Evolutionary conservation across 257 asterid species (phyloP).

Genomic region (Fraxinus americana): DNA sequence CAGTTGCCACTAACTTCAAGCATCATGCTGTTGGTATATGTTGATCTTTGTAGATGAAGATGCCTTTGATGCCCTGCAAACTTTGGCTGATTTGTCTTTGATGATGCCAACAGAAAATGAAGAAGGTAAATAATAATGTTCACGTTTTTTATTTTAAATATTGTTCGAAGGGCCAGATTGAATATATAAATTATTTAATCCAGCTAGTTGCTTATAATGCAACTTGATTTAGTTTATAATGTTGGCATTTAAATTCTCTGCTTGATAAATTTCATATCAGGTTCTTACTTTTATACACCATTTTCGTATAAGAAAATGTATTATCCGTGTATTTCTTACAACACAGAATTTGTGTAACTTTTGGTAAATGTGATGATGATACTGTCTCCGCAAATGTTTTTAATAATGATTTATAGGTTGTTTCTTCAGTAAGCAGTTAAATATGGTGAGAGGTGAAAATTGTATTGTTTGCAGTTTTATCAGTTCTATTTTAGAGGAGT

Average conservation of each 20-base stretch:
- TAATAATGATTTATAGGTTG: background rate
- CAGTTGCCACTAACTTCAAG: conserved; percentile 20
- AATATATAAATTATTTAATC: conserved; percentile 18
- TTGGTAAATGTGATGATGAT: background rate
- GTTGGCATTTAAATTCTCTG: conserved; percentile 13
- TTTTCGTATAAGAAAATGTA: background rate
- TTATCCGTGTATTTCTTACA: background rate
- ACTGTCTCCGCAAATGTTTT: background rate
- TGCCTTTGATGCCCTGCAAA: conserved; percentile 77
- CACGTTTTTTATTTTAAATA: conserved; percentile 18
- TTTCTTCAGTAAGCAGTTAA: conserved; percentile 12
- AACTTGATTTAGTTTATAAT: conserved; percentile 20
- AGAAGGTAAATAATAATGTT: conserved; percentile 54
- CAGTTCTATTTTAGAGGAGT: background rate
- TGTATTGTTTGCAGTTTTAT: background rate
- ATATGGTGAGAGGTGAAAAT: conserved; percentile 23
- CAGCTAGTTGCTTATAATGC: conserved; percentile 17
- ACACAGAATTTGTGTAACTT: background rate
- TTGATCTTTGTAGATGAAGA: conserved; percentile 65
- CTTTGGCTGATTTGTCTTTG: conserved; percentile 82
- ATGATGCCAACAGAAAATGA: conserved; percentile 81
- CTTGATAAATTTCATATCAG: background rate
- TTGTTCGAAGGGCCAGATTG: conserved; percentile 10
- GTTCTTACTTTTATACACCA: background rate
- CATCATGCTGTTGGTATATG: conserved; percentile 10